These are phyloP conservation scores for Epichloe amarillans DNA, from an alignment of 2,329 filamentous ascomycete genomes.

Conservation along the genomic window DNA sequence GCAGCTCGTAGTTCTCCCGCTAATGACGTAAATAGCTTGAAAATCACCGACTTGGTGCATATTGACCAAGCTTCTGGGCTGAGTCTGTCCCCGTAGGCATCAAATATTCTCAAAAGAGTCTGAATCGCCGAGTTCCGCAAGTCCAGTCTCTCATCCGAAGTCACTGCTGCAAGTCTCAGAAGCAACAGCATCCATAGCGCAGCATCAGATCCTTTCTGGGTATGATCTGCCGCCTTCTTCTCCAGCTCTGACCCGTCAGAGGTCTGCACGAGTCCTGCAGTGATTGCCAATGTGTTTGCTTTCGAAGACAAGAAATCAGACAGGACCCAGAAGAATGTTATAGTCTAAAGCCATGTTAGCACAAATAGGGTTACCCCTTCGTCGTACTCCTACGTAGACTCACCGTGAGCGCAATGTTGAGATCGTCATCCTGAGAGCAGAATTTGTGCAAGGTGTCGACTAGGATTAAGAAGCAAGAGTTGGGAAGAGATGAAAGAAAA, in stretches of 20 bases:
- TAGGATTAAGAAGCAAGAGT: constrained; percentile 59
- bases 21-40: constrained; percentile 63
- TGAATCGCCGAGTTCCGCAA: constrained; percentile 80
- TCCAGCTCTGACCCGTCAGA: constrained; percentile 38
- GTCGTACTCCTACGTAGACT: constrained; percentile 14
- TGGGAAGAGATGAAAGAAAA: constrained; percentile 63
- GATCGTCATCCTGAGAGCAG: constrained; percentile 75
- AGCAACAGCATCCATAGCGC: constrained; percentile 70
- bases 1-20: constrained; percentile 36
- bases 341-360: constrained; percentile 42
- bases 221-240: constrained; percentile 43
- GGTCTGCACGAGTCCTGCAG: constrained; percentile 39
- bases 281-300: constrained; percentile 44
- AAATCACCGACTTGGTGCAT: constrained; percentile 68
- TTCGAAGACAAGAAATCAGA: constrained; percentile 69
- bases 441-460: constrained; percentile 84
- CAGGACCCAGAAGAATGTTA: constrained; percentile 92
- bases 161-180: constrained; percentile 56
- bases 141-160: constrained; percentile 59
- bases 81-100: constrained; percentile 75
- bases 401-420: constrained; percentile 89
- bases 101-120: constrained; percentile 80
- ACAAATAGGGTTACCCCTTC: not conserved
- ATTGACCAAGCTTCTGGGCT: constrained; percentile 69
- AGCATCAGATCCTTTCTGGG: constrained; percentile 49